These are phyloP conservation scores for Chlorophyllum brunneum DNA, from an alignment of 768 basidiomycete species.

Conservation along the genomic window DNA sequence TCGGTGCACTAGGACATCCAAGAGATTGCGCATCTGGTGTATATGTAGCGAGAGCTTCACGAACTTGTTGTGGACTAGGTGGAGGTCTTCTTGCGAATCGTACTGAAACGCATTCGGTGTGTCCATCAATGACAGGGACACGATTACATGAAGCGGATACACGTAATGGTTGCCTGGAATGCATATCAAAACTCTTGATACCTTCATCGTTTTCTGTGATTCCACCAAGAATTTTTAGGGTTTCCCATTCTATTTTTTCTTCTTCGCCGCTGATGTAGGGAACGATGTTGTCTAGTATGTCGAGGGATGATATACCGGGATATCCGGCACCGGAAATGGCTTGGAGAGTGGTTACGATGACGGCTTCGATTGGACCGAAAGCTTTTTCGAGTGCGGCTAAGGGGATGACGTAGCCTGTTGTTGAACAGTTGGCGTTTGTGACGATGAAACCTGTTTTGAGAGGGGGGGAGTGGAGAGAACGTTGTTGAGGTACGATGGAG, in stretches of 20 bases:
- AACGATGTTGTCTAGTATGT: constrained; percentile 94
- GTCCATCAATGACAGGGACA: constrained; percentile 94
- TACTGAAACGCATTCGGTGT: constrained; percentile 87
- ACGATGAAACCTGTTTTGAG: constrained; percentile 89
- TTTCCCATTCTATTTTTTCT: constrained; percentile 99
- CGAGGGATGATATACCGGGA: constrained; percentile 85
- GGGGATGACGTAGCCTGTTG: constrained; percentile 91
- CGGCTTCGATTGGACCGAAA: constrained; percentile 91
- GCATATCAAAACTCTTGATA: constrained; percentile 76
- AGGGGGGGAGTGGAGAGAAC: constrained; percentile 56
- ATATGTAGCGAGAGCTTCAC: constrained; percentile 72
- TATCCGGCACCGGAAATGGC: constrained; percentile 98
- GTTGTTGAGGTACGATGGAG: constrained; percentile 82
- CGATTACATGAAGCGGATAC: constrained; percentile 93
- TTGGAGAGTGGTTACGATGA: constrained; percentile 94
- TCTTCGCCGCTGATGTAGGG: constrained; percentile 93
- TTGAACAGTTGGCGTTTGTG: constrained; percentile 98
- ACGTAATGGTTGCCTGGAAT: constrained; percentile 72
- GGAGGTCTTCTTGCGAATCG: constrained; percentile 77
- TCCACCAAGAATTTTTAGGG: constrained; percentile 93
- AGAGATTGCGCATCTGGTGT: constrained; percentile 72
- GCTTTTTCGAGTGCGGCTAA: constrained; percentile 83
- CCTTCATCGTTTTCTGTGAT: constrained; percentile 54
- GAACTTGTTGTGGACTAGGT: constrained; percentile 84
- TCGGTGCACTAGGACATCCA: constrained; percentile 81